These are phyloP conservation scores for Boletus speciosus DNA, from an alignment of 768 basidiomycete genomes.

Conservation along the genomic window DNA sequence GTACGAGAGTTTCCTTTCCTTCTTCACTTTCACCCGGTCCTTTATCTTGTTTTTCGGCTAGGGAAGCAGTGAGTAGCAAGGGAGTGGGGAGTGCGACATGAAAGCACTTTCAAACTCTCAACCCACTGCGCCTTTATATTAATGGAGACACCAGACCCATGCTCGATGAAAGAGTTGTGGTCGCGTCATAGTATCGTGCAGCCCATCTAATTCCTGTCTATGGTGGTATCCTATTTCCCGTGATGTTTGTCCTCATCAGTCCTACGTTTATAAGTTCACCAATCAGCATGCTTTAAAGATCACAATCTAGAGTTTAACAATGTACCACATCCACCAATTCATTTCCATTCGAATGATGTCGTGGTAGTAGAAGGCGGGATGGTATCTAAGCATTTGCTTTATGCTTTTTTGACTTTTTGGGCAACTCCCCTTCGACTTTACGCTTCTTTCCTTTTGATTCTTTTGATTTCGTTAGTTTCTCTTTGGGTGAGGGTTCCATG, in stretches of 20 bases:
- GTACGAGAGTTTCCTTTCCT: conserved; percentile 39
- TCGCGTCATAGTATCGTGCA: conserved; percentile 57
- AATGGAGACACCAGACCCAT: conserved; percentile 65
- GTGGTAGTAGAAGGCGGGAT: background rate
- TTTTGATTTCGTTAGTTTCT: conserved; percentile 16
- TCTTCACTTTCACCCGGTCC: conserved; percentile 31
- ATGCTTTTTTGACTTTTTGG: conserved; percentile 49
- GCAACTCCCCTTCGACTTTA: conserved; percentile 45
- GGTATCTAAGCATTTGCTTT: conserved; percentile 26
- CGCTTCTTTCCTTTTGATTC: conserved; percentile 39
- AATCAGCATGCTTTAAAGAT: too few species aligned
- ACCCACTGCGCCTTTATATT: conserved; percentile 75
- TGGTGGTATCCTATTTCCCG: too few species aligned
- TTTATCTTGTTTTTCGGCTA: conserved; percentile 42
- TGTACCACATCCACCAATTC: too few species aligned
- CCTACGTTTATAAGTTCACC: too few species aligned
- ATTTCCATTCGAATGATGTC: too few species aligned
- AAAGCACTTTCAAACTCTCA: conserved; percentile 56
- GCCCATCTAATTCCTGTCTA: too few species aligned
- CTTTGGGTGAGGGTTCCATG: background rate
- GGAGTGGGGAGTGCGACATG: background rate
- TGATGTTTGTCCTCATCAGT: too few species aligned
- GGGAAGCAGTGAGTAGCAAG: background rate
- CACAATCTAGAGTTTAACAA: too few species aligned
- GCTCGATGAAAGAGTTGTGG: conserved; percentile 89